Evolutionary conservation across 2,329 filamentous ascomycete genomes (phyloP).

Genomic region (Cercospora zeae-maydis): DNA sequence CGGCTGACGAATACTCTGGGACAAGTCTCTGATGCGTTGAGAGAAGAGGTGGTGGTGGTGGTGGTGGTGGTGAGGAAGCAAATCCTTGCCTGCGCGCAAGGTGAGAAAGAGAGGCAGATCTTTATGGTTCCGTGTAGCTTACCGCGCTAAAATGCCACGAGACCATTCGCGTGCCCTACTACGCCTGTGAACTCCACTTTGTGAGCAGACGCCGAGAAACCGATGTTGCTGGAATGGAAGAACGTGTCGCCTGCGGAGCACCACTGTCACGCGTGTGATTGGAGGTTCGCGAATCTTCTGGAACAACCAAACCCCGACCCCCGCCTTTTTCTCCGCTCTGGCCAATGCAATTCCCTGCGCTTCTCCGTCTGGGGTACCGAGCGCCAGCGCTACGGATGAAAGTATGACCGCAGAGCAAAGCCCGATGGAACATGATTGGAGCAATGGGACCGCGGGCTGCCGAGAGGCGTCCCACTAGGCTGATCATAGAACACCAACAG

Average conservation of each 20-base stretch:
- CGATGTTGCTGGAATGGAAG: conserved; percentile 10
- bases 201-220: neutral
- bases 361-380: conserved; percentile 1
- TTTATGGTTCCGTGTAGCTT: conserved; percentile 6
- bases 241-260: neutral
- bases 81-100: neutral
- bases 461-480: neutral
- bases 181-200: neutral
- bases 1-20: neutral
- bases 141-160: conserved; percentile 6
- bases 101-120: conserved; percentile 1
- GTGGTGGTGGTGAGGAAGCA: neutral
- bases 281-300: neutral
- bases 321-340: neutral
- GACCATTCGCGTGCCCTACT: conserved; percentile 4
- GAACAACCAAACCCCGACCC: conserved; percentile 8
- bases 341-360: neutral
- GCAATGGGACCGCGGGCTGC: neutral
- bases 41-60: neutral
- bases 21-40: neutral
- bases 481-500: neutral
- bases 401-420: neutral
- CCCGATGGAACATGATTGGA: neutral
- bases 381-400: neutral
- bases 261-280: neutral